Base-by-base conservation (phyloP, 2,329 filamentous ascomycete species). In the Ampelomyces quisqualis region DNA sequence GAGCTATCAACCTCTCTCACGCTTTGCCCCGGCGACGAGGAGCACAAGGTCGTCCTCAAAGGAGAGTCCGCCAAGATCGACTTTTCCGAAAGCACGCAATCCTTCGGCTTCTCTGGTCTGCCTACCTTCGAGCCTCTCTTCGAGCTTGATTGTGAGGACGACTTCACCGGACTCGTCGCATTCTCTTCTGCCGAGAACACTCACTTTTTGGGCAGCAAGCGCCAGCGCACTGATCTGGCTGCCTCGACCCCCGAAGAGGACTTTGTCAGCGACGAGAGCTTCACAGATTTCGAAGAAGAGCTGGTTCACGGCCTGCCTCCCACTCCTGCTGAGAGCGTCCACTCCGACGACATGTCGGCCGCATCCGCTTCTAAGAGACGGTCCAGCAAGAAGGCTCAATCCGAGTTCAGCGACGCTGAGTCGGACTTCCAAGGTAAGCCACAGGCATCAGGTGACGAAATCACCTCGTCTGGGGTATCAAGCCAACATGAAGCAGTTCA, bases 91-190 rank as follows among this genome's bases (percentile, higher is more conserved):
- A 38, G 55, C 23, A 29, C 45, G 14, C 49, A 59, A n/a, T 34
- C 56, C 11, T 60, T 60, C 40, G 70, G 76, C 55, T 73, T 78
- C 53, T 68, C 72, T 41, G 79, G 79, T 17, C 77, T 93, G 20
- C 84, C 86, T 18, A 75, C 78, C 7, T 94, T 95, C 56, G 88
- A 94, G 68, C 86, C 89, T 53, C 81, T 94, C 54, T 93, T 90
- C 17, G 90, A 95, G 59, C 78, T 95, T 41, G 90, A 95, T 67
- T 90, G 87, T 1, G 90, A 95, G 60, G 88, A 94, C 77, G 88
- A 93, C 65, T 89, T 94, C 60, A 84, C 81, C 65, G 79, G 80
- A 40, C 78, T 94, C 7, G 83, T 89, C 51, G 82, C 88, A 61
- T 85, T 90, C 53, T 75, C 79, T 48, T 67, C 76, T 14, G 71